phyloP scores from a whole-genome alignment of 2,329 filamentous ascomycete species.

The Orbilia blumenaviensis region DNA sequence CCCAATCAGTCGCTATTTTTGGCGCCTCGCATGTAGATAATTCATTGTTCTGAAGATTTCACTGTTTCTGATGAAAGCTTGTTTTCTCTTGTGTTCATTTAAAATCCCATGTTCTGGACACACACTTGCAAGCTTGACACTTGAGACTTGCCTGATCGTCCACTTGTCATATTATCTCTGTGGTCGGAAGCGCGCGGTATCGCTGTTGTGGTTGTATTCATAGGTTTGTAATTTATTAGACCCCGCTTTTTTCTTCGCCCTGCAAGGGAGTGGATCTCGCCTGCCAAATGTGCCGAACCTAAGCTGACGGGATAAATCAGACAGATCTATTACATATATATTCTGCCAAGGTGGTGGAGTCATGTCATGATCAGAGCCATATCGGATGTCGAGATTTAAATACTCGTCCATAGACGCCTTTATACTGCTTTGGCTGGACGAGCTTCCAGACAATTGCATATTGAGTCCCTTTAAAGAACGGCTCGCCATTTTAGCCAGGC shows the following conservation, averaged over 20 bases:
- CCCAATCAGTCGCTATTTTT: conserved; percentile 30
- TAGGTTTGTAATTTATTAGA: conserved; percentile 9
- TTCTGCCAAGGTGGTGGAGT: not conserved
- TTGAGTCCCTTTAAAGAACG: not conserved
- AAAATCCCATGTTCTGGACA: not conserved
- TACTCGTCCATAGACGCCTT: too few species aligned
- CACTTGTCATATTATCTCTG: not conserved
- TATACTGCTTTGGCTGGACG: too few species aligned
- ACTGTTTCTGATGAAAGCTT: conserved; percentile 5
- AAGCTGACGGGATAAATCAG: too few species aligned
- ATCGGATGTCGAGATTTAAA: not conserved
- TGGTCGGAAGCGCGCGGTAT: conserved; percentile 44
- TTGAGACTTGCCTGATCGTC: conserved; percentile 7
- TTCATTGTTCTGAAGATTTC: not conserved
- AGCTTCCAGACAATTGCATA: too few species aligned
- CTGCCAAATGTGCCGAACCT: conserved; percentile 28
- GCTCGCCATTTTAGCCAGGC: not conserved
- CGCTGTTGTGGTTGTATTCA: too few species aligned
- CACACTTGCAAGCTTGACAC: not conserved
- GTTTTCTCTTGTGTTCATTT: conserved; percentile 5
- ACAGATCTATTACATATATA: too few species aligned
- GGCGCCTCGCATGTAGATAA: not conserved
- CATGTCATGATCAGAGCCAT: conserved; percentile 19
- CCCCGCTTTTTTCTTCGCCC: not conserved
- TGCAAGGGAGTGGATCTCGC: not conserved